Percentiles rank a stretch among this genome's conserved stretches.
These are phyloP conservation scores for Kluyveromyces siamensis DNA, from an alignment of 805 yeast species.

Conservation along the genomic window DNA sequence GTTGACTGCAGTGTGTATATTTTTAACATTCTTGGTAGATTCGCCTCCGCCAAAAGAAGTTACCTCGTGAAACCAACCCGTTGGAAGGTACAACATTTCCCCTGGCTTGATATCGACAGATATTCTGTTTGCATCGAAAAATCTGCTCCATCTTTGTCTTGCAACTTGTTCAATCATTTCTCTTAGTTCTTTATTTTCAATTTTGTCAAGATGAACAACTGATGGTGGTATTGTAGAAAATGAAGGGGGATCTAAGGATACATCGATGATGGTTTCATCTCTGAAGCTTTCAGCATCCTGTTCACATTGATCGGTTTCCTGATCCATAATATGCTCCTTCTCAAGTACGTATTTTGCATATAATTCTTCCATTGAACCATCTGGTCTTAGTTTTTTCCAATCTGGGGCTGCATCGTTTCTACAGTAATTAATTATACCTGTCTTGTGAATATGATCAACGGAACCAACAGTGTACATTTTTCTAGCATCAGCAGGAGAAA, in stretches of 20 bases:
- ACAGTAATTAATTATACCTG: slow-evolving; percentile 61
- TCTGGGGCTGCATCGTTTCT: slow-evolving; percentile 44
- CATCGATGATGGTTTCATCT: not conserved
- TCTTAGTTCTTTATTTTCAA: slow-evolving; percentile 25
- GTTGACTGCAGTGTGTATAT: slow-evolving; percentile 54
- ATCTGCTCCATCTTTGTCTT: slow-evolving; percentile 39
- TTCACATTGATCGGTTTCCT: not conserved
- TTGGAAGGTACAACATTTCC: slow-evolving; percentile 60
- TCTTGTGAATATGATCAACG: slow-evolving; percentile 40
- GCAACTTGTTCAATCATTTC: slow-evolving; percentile 30
- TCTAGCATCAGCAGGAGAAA: slow-evolving; percentile 52
- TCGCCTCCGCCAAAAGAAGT: slow-evolving; percentile 43
- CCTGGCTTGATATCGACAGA: slow-evolving; percentile 49
- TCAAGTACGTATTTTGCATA: slow-evolving; percentile 36
- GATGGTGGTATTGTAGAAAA: slow-evolving; percentile 58
- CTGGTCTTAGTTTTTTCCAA: slow-evolving; percentile 57
- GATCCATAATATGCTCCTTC: slow-evolving; percentile 4
- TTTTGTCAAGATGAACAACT: slow-evolving; percentile 49
- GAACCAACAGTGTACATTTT: slow-evolving; percentile 58
- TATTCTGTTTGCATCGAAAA: slow-evolving; percentile 34
- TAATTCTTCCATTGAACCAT: slow-evolving; percentile 50
- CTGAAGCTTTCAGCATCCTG: not conserved
- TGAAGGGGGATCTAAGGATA: slow-evolving; percentile 51
- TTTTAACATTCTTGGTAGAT: slow-evolving; percentile 11
- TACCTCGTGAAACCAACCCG: slow-evolving; percentile 82